Percentiles rank a stretch among this genome's conserved stretches.
Evolutionary conservation across 768 basidiomycete genomes (phyloP).

Genomic region (Pluteus cervinus): DNA sequence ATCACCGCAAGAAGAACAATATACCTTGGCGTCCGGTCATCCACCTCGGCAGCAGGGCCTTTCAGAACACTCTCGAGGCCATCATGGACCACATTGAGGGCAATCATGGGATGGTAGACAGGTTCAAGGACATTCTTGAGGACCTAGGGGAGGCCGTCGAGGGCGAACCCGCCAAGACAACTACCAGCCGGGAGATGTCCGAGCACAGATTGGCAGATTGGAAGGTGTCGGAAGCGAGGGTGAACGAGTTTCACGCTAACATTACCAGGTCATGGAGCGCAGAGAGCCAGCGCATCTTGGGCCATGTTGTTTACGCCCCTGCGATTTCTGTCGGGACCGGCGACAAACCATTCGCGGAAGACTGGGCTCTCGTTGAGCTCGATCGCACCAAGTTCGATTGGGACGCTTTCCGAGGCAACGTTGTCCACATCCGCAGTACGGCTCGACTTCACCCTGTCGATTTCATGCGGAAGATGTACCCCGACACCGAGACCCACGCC

Average conservation of each 20-base stretch:
- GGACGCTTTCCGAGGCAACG: constrained; percentile 27
- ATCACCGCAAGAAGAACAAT: constrained; percentile 1
- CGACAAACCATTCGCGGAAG: constrained; percentile 20
- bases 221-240: no score
- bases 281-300: constrained; percentile 22
- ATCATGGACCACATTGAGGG: constrained; percentile 2
- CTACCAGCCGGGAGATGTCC: no score
- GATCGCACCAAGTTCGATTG: constrained; percentile 23
- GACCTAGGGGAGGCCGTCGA: background rate
- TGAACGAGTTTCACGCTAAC: constrained; percentile 20
- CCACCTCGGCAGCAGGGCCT: background rate
- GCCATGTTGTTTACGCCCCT: constrained; percentile 24
- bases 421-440: constrained; percentile 20
- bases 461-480: background rate
- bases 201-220: no score
- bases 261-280: constrained; percentile 17
- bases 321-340: constrained; percentile 18
- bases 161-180: no score
- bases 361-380: constrained; percentile 28
- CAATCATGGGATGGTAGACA: background rate
- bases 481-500: background rate
- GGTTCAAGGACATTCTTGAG: background rate
- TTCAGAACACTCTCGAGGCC: background rate
- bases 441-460: constrained; percentile 3
- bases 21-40: background rate